Evolutionary conservation across 2,329 filamentous ascomycete species (phyloP).

Genomic region (Tolypocladium amazonense): DNA sequence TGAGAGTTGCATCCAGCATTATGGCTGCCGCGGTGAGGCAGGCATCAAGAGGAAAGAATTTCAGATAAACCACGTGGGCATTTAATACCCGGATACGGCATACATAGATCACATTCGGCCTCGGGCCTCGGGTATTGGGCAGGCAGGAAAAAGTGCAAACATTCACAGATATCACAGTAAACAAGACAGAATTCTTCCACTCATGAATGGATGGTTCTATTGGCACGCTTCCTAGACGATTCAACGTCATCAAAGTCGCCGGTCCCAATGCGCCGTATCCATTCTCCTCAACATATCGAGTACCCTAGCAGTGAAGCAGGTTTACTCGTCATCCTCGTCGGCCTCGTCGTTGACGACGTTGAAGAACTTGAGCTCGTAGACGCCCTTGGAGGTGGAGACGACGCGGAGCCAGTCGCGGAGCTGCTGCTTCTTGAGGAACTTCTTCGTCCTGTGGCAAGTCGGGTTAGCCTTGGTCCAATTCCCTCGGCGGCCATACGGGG

Average conservation of each 20-base stretch:
- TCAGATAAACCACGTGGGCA: background rate
- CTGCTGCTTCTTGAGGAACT: slow-evolving; percentile 99
- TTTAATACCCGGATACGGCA: too few species aligned
- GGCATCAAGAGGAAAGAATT: background rate
- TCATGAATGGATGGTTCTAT: background rate
- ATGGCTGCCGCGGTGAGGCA: background rate
- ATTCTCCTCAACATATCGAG: background rate
- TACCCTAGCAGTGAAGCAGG: slow-evolving; percentile 3
- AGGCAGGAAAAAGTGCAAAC: background rate
- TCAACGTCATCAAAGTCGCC: background rate
- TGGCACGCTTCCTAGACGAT: background rate
- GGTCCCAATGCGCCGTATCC: background rate
- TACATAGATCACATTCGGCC: background rate
- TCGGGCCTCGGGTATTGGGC: background rate
- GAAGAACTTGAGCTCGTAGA: slow-evolving; percentile 99
- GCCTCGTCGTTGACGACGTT: slow-evolving; percentile 98
- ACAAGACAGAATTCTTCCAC: background rate
- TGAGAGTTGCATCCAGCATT: background rate
- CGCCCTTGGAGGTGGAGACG: slow-evolving; percentile 93
- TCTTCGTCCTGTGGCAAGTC: slow-evolving; percentile 71
- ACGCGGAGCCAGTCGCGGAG: slow-evolving; percentile 99
- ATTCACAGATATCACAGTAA: background rate
- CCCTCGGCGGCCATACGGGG: background rate
- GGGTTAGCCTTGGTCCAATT: background rate
- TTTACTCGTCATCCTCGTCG: slow-evolving; percentile 98